Conservation (phyloP, 345 rosid genomes). For the Kernera saxatilis region DNA sequence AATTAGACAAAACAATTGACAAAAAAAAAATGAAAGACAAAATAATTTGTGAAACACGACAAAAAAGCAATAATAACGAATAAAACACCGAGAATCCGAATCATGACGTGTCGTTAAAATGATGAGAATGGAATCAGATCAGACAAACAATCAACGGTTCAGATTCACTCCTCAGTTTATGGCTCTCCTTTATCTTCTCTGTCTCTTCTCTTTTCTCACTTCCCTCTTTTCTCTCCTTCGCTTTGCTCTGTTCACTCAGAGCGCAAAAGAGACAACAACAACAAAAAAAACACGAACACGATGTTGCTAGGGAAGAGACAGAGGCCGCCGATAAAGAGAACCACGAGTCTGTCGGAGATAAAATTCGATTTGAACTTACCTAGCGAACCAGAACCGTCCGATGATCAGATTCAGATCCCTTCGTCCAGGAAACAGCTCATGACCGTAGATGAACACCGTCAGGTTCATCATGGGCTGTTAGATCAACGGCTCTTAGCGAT, state of each 20-base stretch:
- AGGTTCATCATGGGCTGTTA: constrained; percentile 13
- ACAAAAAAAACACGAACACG: neutral
- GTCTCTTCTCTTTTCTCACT: constrained; percentile 33
- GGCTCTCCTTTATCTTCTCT: constrained; percentile 43
- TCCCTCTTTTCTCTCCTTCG: constrained; percentile 9
- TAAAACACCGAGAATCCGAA: constrained; percentile 9
- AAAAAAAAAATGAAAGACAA: neutral
- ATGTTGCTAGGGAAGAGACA: constrained; percentile 85
- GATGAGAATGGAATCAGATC: constrained; percentile 6
- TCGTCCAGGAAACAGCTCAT: neutral
- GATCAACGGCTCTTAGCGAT: constrained; percentile 45
- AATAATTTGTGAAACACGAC: neutral
- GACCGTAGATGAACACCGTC: constrained; percentile 12
- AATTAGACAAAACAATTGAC: neutral
- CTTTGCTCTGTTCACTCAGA: constrained; percentile 20
- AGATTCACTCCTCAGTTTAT: constrained; percentile 49
- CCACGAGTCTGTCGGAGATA: constrained; percentile 64
- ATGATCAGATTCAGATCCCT: constrained; percentile 14
- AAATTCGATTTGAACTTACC: constrained; percentile 36
- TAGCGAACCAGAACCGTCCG: constrained; percentile 30
- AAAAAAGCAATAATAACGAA: constrained; percentile 12
- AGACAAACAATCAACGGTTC: constrained; percentile 37
- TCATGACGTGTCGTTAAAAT: constrained; percentile 17
- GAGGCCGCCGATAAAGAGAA: constrained; percentile 59
- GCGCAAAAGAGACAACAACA: neutral